Conservation (phyloP, 306 rosid genomes). For the Inga laurina region DNA sequence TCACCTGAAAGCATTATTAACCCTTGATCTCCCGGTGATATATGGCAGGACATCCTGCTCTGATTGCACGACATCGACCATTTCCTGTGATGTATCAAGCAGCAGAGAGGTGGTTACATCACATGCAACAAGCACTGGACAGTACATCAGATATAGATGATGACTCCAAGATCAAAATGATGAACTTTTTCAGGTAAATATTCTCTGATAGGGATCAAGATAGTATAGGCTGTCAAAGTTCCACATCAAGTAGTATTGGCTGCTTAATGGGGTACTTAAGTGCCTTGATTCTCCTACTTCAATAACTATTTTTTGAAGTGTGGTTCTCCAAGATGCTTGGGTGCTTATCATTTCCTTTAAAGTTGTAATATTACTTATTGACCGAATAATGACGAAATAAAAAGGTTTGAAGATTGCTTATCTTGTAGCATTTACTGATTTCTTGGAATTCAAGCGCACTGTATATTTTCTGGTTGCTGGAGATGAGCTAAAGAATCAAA, state of each 20-base stretch:
- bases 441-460: slow-evolving; percentile 62
- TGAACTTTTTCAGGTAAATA: slow-evolving; percentile 71
- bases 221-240: too few species aligned
- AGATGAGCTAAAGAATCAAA: slow-evolving; percentile 61
- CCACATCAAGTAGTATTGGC: too few species aligned
- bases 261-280: too few species aligned
- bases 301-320: too few species aligned
- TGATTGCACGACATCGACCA: slow-evolving; percentile 79
- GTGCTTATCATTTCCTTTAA: too few species aligned
- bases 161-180: slow-evolving; percentile 67
- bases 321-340: too few species aligned
- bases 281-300: too few species aligned
- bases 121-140: slow-evolving; percentile 82
- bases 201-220: too few species aligned
- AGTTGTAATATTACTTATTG: not conserved
- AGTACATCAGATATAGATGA: slow-evolving; percentile 58
- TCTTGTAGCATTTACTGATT: not conserved
- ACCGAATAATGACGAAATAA: too few species aligned
- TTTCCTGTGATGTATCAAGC: slow-evolving; percentile 74
- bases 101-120: slow-evolving; percentile 85
- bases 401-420: not conserved
- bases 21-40: slow-evolving; percentile 11
- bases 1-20: not conserved
- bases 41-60: slow-evolving; percentile 87
- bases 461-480: slow-evolving; percentile 92